These are phyloP conservation scores for Leishmania tarentolae DNA, from an alignment of 208 protist species.

Conservation along the genomic window DNA sequence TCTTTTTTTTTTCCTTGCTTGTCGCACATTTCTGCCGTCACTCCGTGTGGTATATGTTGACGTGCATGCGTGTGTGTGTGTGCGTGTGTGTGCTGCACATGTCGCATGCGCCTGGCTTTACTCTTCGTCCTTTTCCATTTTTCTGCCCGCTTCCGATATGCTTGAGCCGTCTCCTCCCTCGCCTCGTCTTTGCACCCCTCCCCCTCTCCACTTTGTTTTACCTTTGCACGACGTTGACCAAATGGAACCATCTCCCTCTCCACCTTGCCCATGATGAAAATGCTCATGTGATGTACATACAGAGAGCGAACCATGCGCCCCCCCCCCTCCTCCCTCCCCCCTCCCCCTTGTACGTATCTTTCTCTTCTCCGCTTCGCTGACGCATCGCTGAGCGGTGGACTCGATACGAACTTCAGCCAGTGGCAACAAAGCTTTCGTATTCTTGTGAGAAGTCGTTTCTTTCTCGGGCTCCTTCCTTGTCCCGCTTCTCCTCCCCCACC, in stretches of 20 bases:
- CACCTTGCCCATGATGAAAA: neutral
- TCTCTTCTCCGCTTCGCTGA: neutral
- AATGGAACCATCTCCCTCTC: neutral
- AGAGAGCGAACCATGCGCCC: neutral
- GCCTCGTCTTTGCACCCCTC: neutral
- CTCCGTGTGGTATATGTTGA: too few relatives aligned
- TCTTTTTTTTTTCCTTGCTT: neutral
- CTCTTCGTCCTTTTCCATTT: neutral
- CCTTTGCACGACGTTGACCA: neutral
- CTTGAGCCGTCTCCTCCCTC: neutral
- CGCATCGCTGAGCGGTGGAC: too few relatives aligned
- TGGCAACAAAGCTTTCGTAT: too few relatives aligned
- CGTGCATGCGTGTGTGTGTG: neutral
- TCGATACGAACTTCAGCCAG: too few relatives aligned
- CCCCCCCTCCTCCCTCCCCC: neutral
- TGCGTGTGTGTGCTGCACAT: too few relatives aligned
- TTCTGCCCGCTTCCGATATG: constrained; percentile 2
- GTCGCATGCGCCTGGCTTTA: too few relatives aligned
- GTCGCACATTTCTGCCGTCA: neutral
- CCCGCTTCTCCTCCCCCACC: neutral
- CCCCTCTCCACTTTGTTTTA: neutral
- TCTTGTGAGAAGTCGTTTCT: too few relatives aligned
- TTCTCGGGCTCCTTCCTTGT: constrained; percentile 3
- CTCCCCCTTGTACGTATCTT: neutral
- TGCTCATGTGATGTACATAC: constrained; percentile 1